Conservation (phyloP, 2,329 filamentous ascomycete species). For the Neopestalotiopsis clavispora region DNA sequence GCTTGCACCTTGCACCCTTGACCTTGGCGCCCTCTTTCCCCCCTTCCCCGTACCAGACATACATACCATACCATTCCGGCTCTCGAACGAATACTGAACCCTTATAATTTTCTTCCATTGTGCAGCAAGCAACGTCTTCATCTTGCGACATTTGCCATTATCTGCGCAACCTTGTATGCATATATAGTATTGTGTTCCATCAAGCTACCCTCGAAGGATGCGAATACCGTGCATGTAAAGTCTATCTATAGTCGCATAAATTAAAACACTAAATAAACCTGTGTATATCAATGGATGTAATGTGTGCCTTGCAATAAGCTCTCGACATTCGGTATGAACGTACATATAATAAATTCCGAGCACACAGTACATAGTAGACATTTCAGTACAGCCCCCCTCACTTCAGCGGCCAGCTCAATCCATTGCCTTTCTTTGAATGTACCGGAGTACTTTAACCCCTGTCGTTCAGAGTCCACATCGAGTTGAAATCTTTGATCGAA, state of each 20-base stretch:
- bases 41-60: not conserved
- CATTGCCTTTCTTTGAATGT: not conserved
- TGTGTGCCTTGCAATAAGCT: not conserved
- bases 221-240: not conserved
- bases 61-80: not conserved
- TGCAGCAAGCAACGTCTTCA: not conserved
- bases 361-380: not conserved
- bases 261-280: not conserved
- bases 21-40: not conserved
- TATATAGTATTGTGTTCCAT: not conserved
- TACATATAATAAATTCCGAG: not conserved
- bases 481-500: constrained; percentile 12
- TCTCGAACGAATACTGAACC: constrained; percentile 2
- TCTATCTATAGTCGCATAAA: not conserved
- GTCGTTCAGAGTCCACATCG: constrained; percentile 3
- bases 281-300: not conserved
- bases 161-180: not conserved
- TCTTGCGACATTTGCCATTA: too few relatives aligned
- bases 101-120: not conserved
- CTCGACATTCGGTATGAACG: not conserved
- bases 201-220: not conserved
- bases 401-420: not conserved
- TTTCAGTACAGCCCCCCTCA: not conserved
- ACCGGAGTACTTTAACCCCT: not conserved
- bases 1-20: not conserved